Conservation (phyloP, 78 protist species). For the Dictyostelium citrinum region DNA sequence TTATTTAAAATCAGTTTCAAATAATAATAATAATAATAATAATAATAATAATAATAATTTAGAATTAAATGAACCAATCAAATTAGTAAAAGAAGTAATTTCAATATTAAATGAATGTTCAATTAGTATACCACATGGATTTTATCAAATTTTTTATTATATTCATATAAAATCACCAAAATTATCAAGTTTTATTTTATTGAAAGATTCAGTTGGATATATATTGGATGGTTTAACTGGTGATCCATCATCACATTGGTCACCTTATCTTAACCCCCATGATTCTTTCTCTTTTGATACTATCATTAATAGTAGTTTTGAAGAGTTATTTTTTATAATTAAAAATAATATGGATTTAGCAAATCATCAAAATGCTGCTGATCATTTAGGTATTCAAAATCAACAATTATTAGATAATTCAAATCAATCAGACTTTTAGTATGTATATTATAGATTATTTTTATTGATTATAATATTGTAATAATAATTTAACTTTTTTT, state of each 20-base stretch:
- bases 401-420: background rate
- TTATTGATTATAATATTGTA: too few relatives aligned
- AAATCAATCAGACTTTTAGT: background rate
- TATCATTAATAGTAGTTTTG: background rate
- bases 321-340: background rate
- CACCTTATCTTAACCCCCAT: background rate
- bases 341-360: background rate
- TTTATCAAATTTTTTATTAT: background rate
- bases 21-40: background rate
- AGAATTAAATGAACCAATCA: background rate
- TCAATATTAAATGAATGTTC: background rate
- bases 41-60: background rate
- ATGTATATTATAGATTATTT: background rate
- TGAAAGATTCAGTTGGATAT: background rate
- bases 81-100: background rate
- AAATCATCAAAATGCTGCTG: background rate
- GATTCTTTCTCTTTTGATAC: background rate
- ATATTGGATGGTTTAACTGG: background rate
- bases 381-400: background rate
- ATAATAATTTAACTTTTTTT: too few relatives aligned
- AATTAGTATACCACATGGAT: background rate
- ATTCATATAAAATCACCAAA: background rate
- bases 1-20: background rate
- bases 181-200: background rate
- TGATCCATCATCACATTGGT: background rate